Evolutionary conservation across 345 rosid species (phyloP).

Genomic region (Clausena lansium): DNA sequence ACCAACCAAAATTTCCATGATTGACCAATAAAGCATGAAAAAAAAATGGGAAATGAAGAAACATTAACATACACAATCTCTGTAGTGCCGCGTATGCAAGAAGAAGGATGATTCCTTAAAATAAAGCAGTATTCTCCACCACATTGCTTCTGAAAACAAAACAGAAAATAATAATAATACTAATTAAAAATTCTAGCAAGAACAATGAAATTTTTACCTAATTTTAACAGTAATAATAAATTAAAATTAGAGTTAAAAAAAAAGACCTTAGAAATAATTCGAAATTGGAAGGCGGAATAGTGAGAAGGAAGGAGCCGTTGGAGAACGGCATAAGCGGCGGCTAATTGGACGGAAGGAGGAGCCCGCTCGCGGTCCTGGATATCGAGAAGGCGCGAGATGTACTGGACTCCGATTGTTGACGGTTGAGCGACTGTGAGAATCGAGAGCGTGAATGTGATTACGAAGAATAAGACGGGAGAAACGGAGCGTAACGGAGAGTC

Average conservation of each 20-base stretch:
- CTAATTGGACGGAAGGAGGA: conserved; percentile 53
- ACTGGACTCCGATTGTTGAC: conserved; percentile 58
- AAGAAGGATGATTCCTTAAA: conserved; percentile 39
- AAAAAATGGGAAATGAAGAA: not conserved
- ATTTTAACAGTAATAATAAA: not conserved
- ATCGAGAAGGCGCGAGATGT: conserved; percentile 56
- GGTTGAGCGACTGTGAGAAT: conserved; percentile 23
- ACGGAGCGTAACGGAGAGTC: conserved; percentile 32
- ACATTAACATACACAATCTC: conserved; percentile 42
- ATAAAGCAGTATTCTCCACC: conserved; percentile 50
- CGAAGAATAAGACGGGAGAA: conserved; percentile 7
- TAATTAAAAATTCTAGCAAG: not conserved
- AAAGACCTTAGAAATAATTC: conserved; percentile 48
- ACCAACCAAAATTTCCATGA: conserved; percentile 16
- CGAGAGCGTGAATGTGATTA: not conserved
- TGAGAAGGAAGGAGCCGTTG: conserved; percentile 60
- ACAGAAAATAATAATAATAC: not conserved
- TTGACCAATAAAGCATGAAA: not conserved
- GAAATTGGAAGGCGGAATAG: conserved; percentile 49
- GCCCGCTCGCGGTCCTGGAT: conserved; percentile 64
- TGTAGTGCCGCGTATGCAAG: conserved; percentile 23
- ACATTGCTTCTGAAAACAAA: conserved; percentile 41
- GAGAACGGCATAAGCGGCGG: conserved; percentile 55
- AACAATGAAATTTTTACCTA: not conserved
- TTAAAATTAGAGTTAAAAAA: not conserved